Conservation (phyloP, 306 rosid genomes). For the Inga leiocalycina region DNA sequence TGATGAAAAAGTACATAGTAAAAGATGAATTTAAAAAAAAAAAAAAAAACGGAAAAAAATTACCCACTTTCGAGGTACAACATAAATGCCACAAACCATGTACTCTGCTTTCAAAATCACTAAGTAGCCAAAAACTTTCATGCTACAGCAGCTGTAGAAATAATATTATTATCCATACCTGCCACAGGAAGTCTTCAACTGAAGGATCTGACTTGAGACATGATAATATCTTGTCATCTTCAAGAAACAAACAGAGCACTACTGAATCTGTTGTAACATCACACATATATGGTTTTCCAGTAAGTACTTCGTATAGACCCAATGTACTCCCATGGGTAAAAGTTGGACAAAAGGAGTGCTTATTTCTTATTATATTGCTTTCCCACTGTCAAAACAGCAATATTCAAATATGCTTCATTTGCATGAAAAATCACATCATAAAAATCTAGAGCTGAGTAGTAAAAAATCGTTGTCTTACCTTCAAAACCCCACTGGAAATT, state of each 20-base stretch:
- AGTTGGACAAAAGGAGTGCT: slow-evolving; percentile 66
- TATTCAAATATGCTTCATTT: slow-evolving; percentile 18
- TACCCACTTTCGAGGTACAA: background rate
- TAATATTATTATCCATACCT: slow-evolving; percentile 50
- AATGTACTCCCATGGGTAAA: slow-evolving; percentile 86
- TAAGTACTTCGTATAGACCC: slow-evolving; percentile 86
- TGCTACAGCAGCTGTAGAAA: slow-evolving; percentile 15
- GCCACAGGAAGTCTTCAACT: slow-evolving; percentile 86
- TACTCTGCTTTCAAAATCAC: background rate
- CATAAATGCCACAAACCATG: background rate
- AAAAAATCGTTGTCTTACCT: slow-evolving; percentile 51
- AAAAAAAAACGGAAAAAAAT: background rate
- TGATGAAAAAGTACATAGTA: background rate
- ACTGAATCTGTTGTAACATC: slow-evolving; percentile 74
- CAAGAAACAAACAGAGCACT: slow-evolving; percentile 66
- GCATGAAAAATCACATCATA: slow-evolving; percentile 17
- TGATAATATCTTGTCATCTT: slow-evolving; percentile 59
- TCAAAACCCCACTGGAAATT: slow-evolving; percentile 84
- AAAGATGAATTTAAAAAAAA: background rate
- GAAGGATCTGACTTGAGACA: slow-evolving; percentile 62
- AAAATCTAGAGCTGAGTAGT: background rate
- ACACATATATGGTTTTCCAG: slow-evolving; percentile 71
- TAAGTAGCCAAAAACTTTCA: slow-evolving; percentile 8
- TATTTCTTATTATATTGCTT: slow-evolving; percentile 60
- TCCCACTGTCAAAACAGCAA: slow-evolving; percentile 62